These are phyloP conservation scores for Daldinia sp. DNA, from an alignment of 2,329 filamentous ascomycete genomes.

Conservation along the genomic window DNA sequence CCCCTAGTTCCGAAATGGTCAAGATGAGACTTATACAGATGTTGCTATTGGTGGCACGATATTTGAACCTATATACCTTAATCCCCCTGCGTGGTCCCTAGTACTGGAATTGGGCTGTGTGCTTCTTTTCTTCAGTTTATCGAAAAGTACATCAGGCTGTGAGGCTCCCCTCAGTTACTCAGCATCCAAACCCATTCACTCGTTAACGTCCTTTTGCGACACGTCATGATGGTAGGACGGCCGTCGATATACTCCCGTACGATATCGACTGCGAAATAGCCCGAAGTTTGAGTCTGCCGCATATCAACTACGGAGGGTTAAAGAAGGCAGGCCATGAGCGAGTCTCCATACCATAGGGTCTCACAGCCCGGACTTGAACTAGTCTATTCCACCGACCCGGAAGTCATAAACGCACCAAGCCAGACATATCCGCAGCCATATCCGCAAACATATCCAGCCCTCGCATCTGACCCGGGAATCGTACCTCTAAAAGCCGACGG, in stretches of 20 bases:
- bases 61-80: background rate
- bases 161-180: background rate
- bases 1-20: background rate
- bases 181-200: background rate
- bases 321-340: constrained; percentile 9
- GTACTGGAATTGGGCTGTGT: constrained; percentile 6
- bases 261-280: background rate
- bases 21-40: background rate
- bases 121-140: background rate
- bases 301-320: background rate
- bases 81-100: constrained; percentile 1
- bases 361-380: constrained; percentile 30
- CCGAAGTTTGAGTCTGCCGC: background rate
- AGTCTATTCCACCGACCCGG: constrained; percentile 6
- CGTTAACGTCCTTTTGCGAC: background rate
- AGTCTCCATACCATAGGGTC: background rate
- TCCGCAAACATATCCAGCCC: constrained; percentile 2
- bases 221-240: constrained; percentile 2
- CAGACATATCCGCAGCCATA: constrained; percentile 10
- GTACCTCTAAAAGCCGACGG: background rate
- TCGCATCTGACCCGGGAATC: background rate
- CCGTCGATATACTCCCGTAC: background rate
- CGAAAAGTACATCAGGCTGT: background rate
- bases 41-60: background rate
- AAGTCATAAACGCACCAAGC: constrained; percentile 2